A percentile compares a stretch with the other conserved stretches of the same genome.
These are phyloP conservation scores for Orbilia javanica DNA, from an alignment of 2,329 filamentous ascomycete species.

Conservation along the genomic window DNA sequence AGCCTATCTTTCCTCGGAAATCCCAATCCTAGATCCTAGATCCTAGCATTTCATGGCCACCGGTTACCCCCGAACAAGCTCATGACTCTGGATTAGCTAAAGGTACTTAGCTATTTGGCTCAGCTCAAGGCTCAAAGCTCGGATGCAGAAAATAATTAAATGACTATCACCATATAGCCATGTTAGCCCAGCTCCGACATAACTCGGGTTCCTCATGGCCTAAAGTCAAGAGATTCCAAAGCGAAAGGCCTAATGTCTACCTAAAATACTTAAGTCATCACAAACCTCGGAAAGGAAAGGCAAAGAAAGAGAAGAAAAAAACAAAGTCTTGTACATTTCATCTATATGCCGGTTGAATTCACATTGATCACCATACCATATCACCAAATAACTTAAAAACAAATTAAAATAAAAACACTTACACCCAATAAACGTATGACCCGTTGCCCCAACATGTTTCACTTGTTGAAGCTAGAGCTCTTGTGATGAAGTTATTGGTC, in stretches of 20 bases:
- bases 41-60: background rate
- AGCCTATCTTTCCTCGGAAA: constrained; percentile 13
- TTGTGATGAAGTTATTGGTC: constrained; percentile 26
- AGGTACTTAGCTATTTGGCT: background rate
- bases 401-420: background rate
- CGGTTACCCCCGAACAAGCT: constrained; percentile 3
- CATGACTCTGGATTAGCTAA: background rate
- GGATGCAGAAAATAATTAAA: background rate
- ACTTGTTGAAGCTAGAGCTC: constrained; percentile 7
- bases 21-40: constrained; percentile 9
- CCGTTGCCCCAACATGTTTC: constrained; percentile 31
- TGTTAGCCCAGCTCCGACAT: background rate
- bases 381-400: background rate
- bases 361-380: constrained; percentile 19
- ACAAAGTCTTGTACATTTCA: constrained; percentile 14
- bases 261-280: background rate
- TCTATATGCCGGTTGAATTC: constrained; percentile 32
- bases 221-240: background rate
- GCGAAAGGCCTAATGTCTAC: background rate
- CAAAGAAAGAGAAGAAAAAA: background rate
- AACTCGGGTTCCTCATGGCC: background rate
- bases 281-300: background rate
- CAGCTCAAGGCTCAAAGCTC: background rate
- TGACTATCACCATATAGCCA: background rate
- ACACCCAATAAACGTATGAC: constrained; percentile 26